These are phyloP conservation scores for Alternaria sp. DNA, from an alignment of 2,329 filamentous ascomycete species.

Conservation along the genomic window DNA sequence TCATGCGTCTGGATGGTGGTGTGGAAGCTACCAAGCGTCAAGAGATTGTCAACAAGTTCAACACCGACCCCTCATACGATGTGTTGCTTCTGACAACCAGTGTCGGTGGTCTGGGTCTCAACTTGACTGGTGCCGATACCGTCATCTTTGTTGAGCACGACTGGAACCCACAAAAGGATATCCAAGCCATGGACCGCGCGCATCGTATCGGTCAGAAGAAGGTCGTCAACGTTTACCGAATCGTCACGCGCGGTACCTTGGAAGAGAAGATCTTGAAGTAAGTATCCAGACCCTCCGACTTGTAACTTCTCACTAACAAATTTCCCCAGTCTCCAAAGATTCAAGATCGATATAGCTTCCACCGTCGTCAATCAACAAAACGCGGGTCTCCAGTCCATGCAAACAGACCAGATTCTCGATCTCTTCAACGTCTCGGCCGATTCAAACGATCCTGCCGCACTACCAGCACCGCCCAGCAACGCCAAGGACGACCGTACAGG, in stretches of 20 bases:
- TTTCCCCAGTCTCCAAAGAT: constrained; percentile 79
- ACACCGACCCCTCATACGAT: constrained; percentile 95
- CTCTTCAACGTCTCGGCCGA: constrained; percentile 77
- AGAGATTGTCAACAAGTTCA: constrained; percentile 98
- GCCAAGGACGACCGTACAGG: constrained; percentile 68
- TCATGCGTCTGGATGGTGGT: constrained; percentile 88
- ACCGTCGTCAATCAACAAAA: constrained; percentile 99
- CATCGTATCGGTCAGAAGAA: constrained; percentile 99
- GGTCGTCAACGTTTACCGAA: constrained; percentile 97
- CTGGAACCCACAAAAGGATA: constrained; percentile 98
- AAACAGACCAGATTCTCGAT: constrained; percentile 97
- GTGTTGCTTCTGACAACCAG: constrained; percentile 92
- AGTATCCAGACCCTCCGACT: constrained; percentile 35
- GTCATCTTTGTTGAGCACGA: constrained; percentile 99
- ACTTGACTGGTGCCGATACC: constrained; percentile 94
- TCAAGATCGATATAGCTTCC: constrained; percentile 98
- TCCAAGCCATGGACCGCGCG: constrained; percentile 98
- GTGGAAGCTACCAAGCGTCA: constrained; percentile 94
- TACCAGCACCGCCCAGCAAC: constrained; percentile 61
- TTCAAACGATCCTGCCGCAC: constrained; percentile 63
- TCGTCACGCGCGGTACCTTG: constrained; percentile 92
- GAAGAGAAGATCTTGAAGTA: constrained; percentile 96
- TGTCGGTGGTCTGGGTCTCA: constrained; percentile 91
- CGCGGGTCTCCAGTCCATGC: constrained; percentile 91
- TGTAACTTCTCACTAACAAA: constrained; percentile 11